Conservation (phyloP, 2,329 filamentous ascomycete genomes). For the Calonectria hawksworthii region DNA sequence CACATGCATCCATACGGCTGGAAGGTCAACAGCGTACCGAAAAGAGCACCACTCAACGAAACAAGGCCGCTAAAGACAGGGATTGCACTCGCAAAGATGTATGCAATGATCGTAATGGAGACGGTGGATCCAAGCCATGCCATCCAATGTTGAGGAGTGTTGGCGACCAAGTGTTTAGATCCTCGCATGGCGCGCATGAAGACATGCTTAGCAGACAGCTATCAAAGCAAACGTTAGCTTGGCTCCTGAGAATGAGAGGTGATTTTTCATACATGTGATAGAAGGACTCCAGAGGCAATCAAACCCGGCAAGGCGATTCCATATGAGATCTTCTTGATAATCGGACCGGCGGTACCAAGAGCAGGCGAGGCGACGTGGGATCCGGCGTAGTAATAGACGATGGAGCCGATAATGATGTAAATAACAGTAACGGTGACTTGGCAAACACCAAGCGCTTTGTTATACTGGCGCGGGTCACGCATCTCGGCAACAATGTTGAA, state of each 20-base stretch:
- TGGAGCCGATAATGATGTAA: slow-evolving; percentile 49
- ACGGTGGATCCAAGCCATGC: slow-evolving; percentile 46
- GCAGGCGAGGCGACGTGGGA: slow-evolving; percentile 60
- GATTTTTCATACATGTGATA: slow-evolving; percentile 39
- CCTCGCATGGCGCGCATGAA: slow-evolving; percentile 46
- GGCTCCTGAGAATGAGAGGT: not conserved
- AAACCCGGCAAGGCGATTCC: slow-evolving; percentile 50
- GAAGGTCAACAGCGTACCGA: slow-evolving; percentile 46
- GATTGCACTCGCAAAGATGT: slow-evolving; percentile 36
- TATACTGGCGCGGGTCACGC: slow-evolving; percentile 46
- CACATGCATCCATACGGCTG: slow-evolving; percentile 55
- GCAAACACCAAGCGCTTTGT: slow-evolving; percentile 41
- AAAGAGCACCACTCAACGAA: slow-evolving; percentile 45
- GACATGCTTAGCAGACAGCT: slow-evolving; percentile 41
- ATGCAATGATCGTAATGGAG: slow-evolving; percentile 36
- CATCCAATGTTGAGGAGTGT: slow-evolving; percentile 44
- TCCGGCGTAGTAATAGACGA: slow-evolving; percentile 61
- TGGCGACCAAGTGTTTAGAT: slow-evolving; percentile 44
- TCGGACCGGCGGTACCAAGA: slow-evolving; percentile 57
- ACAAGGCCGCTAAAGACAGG: slow-evolving; percentile 33
- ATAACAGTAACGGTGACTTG: slow-evolving; percentile 45
- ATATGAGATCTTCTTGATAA: slow-evolving; percentile 59
- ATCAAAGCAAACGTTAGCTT: not conserved
- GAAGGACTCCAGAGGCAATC: slow-evolving; percentile 38
- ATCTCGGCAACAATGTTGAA: slow-evolving; percentile 50